Conservation (phyloP, 257 asterid genomes). For the Capsicum chinense region DNA sequence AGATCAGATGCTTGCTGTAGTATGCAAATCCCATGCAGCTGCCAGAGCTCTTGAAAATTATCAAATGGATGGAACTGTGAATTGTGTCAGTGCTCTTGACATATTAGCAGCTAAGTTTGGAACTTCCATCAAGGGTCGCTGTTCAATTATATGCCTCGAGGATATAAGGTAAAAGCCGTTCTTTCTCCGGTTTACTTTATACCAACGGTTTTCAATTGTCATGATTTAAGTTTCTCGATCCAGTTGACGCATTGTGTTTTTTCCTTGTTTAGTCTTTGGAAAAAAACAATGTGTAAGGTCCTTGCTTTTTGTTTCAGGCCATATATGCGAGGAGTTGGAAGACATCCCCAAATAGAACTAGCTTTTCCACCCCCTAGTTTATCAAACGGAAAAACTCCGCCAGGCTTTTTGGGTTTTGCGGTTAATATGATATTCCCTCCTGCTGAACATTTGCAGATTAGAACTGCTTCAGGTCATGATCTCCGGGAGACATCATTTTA, state of each 20-base stretch:
- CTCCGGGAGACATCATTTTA: constrained; percentile 61
- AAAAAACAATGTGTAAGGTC: neutral
- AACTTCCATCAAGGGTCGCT: constrained; percentile 38
- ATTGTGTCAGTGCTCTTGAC: constrained; percentile 32
- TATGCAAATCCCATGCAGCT: constrained; percentile 50
- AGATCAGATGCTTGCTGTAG: constrained; percentile 65
- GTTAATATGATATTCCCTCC: constrained; percentile 52
- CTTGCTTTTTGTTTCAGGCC: constrained; percentile 37
- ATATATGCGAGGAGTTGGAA: constrained; percentile 25
- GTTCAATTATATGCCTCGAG: constrained; percentile 53
- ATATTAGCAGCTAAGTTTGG: constrained; percentile 43
- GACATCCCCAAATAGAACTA: constrained; percentile 42
- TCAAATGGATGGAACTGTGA: constrained; percentile 29
- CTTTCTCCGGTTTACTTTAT: neutral
- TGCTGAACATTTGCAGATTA: constrained; percentile 35
- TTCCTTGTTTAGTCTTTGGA: neutral
- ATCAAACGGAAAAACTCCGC: constrained; percentile 49
- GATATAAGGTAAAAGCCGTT: constrained; percentile 50
- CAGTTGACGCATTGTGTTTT: neutral
- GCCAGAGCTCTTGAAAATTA: constrained; percentile 42
- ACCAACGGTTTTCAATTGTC: neutral
- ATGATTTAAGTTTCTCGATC: neutral
- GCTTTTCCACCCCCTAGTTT: constrained; percentile 46
- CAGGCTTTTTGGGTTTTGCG: constrained; percentile 61
- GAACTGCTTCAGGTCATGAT: constrained; percentile 47